Conservation (phyloP, 2,329 filamentous ascomycete genomes). For the Scedosporium aurantiacum region DNA sequence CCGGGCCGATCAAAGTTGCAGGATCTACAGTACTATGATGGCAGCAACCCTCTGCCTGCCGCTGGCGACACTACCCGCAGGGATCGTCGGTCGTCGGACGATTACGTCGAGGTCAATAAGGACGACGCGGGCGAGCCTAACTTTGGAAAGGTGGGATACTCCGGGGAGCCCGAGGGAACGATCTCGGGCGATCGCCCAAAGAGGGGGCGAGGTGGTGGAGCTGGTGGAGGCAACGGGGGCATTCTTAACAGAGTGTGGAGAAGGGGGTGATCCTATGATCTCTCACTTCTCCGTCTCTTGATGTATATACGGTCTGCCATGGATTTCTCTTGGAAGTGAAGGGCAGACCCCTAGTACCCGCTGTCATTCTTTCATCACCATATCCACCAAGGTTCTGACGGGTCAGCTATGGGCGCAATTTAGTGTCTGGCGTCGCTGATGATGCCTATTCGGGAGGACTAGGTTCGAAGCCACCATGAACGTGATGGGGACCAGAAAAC, state of each 20-base stretch:
- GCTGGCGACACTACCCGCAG: background rate
- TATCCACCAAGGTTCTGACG: background rate
- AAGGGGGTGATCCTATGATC: background rate
- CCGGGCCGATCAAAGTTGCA: background rate
- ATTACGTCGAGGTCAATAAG: conserved; percentile 23
- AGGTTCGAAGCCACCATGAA: background rate
- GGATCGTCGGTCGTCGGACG: conserved; percentile 14
- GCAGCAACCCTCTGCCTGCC: background rate
- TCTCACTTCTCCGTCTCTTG: background rate
- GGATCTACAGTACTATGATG: background rate
- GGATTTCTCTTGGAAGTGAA: background rate
- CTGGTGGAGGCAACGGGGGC: background rate
- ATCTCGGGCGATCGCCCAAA: background rate
- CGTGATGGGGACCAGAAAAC: background rate
- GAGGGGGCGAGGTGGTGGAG: background rate
- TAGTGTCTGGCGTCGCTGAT: background rate
- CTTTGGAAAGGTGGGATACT: background rate
- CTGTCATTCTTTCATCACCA: background rate
- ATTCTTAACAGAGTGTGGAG: background rate
- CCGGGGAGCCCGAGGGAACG: background rate
- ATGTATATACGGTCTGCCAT: too few species aligned
- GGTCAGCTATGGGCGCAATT: background rate
- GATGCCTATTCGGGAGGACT: background rate
- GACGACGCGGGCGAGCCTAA: conserved; percentile 12
- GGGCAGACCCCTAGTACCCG: background rate